These are phyloP conservation scores for Rhodosporidiobolus odoratus DNA, from an alignment of 768 basidiomycete species.

Conservation along the genomic window DNA sequence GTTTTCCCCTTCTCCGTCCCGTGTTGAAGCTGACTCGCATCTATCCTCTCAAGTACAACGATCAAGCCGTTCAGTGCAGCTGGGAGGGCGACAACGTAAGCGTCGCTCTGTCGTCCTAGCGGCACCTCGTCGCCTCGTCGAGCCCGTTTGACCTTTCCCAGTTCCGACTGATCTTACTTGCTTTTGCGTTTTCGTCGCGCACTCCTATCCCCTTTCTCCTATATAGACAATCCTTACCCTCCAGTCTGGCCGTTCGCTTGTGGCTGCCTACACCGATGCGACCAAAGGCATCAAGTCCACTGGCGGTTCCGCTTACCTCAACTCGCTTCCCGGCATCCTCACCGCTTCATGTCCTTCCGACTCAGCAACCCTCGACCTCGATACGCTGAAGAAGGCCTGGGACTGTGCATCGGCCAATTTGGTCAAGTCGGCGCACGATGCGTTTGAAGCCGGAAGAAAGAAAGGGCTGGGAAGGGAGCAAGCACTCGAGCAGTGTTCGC, in stretches of 20 bases:
- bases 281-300: conserved; percentile 46
- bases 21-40: conserved; percentile 11
- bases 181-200: neutral
- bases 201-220: neutral
- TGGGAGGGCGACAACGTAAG: conserved; percentile 51
- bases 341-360: conserved; percentile 43
- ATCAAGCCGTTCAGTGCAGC: conserved; percentile 50
- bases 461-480: conserved; percentile 47
- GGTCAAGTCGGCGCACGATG: conserved; percentile 48
- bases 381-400: conserved; percentile 48
- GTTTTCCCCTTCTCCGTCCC: neutral
- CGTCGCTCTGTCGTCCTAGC: too few species aligned
- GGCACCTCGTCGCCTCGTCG: too few species aligned
- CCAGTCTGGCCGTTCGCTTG: conserved; percentile 40
- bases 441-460: conserved; percentile 45
- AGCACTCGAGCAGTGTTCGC: conserved; percentile 50
- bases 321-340: conserved; percentile 42
- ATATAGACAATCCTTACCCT: conserved; percentile 38
- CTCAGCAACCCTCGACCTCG: conserved; percentile 43
- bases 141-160: too few species aligned
- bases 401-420: conserved; percentile 49
- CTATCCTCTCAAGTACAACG: conserved; percentile 44
- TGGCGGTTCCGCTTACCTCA: conserved; percentile 49
- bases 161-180: too few species aligned
- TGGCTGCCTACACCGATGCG: conserved; percentile 43